phyloP scores from a whole-genome alignment of 768 basidiomycete genomes.

The Glaciozyma antarctica region DNA sequence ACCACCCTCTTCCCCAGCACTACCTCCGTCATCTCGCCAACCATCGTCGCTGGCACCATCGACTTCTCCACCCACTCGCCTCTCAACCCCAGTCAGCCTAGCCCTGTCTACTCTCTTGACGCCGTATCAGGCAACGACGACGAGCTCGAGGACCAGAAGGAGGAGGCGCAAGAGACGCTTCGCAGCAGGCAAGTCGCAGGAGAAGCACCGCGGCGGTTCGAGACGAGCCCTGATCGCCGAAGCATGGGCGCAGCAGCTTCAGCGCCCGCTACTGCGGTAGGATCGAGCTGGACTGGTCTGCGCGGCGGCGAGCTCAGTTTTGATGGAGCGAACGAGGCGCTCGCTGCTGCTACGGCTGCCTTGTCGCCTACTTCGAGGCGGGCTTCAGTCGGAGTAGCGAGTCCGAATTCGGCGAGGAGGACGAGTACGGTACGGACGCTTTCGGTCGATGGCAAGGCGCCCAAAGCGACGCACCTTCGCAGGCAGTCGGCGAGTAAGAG shows the following conservation, averaged over 20 bases:
- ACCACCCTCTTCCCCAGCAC: conserved; percentile 8
- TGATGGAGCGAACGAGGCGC: conserved; percentile 9
- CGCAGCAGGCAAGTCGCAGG: not conserved
- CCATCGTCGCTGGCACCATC: not conserved
- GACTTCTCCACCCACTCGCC: not conserved
- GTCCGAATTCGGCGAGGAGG: not conserved
- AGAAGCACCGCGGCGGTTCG: not conserved
- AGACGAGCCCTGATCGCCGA: conserved; percentile 3
- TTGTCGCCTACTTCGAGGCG: conserved; percentile 1
- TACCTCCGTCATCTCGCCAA: conserved; percentile 3
- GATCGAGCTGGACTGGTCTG: not conserved
- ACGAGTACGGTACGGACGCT: conserved; percentile 5
- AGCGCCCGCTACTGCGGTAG: conserved; percentile 14
- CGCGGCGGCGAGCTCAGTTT: conserved; percentile 9
- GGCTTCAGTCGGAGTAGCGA: not conserved
- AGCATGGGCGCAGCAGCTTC: conserved; percentile 6
- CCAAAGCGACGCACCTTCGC: conserved; percentile 10
- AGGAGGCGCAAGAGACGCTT: not conserved
- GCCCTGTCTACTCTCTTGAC: conserved; percentile 12
- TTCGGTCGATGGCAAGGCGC: conserved; percentile 20
- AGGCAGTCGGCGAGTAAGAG: conserved; percentile 19
- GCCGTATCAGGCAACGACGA: conserved; percentile 3
- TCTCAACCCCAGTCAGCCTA: too few species aligned
- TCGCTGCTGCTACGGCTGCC: not conserved
- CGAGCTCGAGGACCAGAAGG: not conserved